Base-by-base conservation (phyloP, 2,329 filamentous ascomycete species). In the Coniochaeta sp. region DNA sequence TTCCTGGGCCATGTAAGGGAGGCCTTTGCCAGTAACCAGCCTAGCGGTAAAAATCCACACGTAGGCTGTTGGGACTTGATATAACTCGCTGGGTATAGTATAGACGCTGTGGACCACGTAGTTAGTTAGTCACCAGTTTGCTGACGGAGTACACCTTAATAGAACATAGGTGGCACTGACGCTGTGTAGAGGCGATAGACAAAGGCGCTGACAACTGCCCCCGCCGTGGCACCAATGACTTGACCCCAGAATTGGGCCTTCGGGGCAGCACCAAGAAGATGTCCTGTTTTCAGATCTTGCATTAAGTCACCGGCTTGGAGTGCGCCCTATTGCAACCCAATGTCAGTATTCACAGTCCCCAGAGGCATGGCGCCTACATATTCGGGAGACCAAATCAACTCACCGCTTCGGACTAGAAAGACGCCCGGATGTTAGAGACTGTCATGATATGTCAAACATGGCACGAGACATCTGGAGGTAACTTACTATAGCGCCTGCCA, bases 11-110 rank as follows among this genome's bases (percentile, higher is more conserved):
- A 92, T 92, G 0, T 84, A 79, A 0, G 95, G 95, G 47, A 99
- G 72, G 0, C 95, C 95, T 65, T 95, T 84, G 1, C 95, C 95
- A 0, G 93, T 98, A 10, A 99, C 93, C 2, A 99, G 81, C 17
- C 95, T 82, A 1, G 95, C 93, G 0, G 95, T 99, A 73, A 97
- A 97, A 58, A 99, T 90, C 95, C 95, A 99, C 5, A 99, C 93
- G 71, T 93, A 97, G 0, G 88, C 93, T 0, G 95, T 98, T 0
- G 95, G 95, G 1, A 96, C 92, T 70, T 96, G 89, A 72, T 99
- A 98, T 58, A 97, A 78, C 10, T 91, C 88, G 0, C 93, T 91
- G 0, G 95, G 95, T 6, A 99, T 89, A 42, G 87, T 80, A 69
- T 99, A 99, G 1, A 97, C 93, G 36, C 84, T 87, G 52, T 4